Evolutionary conservation across 1,284 basidiomycete genomes (phyloP).

Genomic region (Puccinia horiana): DNA sequence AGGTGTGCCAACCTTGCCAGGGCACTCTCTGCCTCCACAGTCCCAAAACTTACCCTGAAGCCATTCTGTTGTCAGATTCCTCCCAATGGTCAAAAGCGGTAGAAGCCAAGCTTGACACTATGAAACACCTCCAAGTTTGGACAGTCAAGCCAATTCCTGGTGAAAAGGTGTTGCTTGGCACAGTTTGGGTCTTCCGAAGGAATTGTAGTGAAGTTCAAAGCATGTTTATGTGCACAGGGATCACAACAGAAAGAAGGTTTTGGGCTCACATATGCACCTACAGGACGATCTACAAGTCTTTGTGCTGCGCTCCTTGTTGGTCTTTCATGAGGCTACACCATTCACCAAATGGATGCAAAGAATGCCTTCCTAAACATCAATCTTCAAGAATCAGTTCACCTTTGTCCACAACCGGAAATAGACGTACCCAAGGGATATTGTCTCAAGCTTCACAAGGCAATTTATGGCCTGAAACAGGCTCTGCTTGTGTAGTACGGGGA

Average conservation of each 20-base stretch:
- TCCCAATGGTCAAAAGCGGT: background rate
- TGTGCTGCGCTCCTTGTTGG: background rate
- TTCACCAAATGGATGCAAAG: background rate
- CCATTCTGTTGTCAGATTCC: too few relatives aligned
- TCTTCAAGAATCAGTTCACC: background rate
- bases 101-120: background rate
- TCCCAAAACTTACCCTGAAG: too few relatives aligned
- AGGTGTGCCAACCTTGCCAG: too few relatives aligned
- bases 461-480: slow-evolving; percentile 7
- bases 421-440: background rate
- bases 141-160: background rate
- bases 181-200: background rate
- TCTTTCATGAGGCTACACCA: background rate
- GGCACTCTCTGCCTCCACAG: too few relatives aligned
- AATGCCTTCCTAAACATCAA: slow-evolving; percentile 5
- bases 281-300: background rate
- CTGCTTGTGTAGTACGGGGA: background rate
- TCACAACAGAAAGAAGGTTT: background rate
- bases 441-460: background rate
- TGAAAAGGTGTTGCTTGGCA: background rate
- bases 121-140: background rate
- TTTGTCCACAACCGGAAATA: background rate
- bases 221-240: background rate
- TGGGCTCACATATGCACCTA: background rate
- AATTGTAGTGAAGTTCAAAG: background rate